Evolutionary conservation across 73 alveolate genomes (phyloP).

Genomic region (Paramecium sexaurelia): DNA sequence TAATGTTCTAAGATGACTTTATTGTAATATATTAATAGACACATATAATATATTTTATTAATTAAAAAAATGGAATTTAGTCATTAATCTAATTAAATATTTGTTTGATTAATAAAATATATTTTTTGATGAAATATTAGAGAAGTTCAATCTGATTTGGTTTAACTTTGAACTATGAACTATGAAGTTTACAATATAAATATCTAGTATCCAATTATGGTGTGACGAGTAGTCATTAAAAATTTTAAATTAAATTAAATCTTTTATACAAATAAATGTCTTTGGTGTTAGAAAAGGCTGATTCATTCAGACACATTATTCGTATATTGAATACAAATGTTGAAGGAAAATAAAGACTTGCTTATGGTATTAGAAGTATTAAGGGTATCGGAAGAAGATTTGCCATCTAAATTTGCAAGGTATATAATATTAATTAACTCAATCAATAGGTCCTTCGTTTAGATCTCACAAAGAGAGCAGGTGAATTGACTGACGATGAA

Average conservation of each 20-base stretch:
- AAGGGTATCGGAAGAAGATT: constrained; percentile 99
- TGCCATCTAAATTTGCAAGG: constrained; percentile 90
- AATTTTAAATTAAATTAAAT: constrained; percentile 50
- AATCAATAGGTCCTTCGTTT: background rate
- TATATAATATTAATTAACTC: background rate
- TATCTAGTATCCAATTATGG: background rate
- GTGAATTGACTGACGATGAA: constrained; percentile 93
- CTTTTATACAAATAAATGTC: constrained; percentile 67
- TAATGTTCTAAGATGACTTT: no score
- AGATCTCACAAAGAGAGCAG: background rate
- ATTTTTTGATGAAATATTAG: background rate
- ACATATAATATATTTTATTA: background rate
- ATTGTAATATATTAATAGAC: no score
- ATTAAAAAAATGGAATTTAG: background rate
- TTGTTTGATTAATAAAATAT: background rate
- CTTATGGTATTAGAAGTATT: constrained; percentile 96
- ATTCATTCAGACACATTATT: constrained; percentile 92
- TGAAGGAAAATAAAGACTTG: constrained; percentile 97
- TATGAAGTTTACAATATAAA: background rate
- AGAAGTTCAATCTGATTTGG: background rate
- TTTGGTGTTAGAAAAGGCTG: constrained; percentile 76
- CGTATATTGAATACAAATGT: constrained; percentile 99
- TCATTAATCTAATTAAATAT: background rate
- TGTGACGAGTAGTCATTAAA: constrained; percentile 5
- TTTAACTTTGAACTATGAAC: background rate